Evolutionary conservation across 2,329 filamentous ascomycete genomes (phyloP), one percentile per base, ranked within the genome.

Genomic region (Penicillium vulpinum): DNA sequence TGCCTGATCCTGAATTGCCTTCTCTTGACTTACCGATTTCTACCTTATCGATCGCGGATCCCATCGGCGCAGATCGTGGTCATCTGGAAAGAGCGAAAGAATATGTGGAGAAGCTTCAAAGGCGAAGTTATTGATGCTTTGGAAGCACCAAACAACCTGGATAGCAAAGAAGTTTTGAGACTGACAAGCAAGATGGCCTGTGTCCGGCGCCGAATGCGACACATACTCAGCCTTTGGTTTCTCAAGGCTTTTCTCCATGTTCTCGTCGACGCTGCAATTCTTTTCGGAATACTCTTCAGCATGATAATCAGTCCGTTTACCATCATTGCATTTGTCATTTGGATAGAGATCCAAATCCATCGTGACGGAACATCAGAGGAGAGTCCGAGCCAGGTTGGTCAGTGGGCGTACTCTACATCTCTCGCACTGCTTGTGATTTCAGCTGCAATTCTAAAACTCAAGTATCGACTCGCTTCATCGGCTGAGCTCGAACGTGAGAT

Each of bases 321-420:
- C 0, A 63, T 67, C 1, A 60, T 73, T 8, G 70, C 68, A 0
- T 73, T 73, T 45, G 65, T 73, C 1, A 56, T 59, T 8, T 73
- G 70, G 69, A 68, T 69, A n/a, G 70, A 73, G 48, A 69, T 62
- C 50, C 70, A 65, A 53, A 71, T 73, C 9, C 50, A 61, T 29
- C 61, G 68, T 13, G 70, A 73, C 39, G 69, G 69, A 1, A 64
- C 68, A 0, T 59, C 63, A 0, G 62, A 67, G 31, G 70, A 73
- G 49, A 62, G 56, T 36, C 64, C 67, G 0, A 59, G 65, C 21
- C 70, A 73, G 40, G 70, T 73, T 13, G 70, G 69, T 9, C 70
- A 73, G 47, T 73, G 70, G 70, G 59, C 63, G 2, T 65, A 63
- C 16, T 39, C 69, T 7, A 67, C 67, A 5, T 64, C 67, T 4